These are phyloP conservation scores for Hypoxylon rubiginosum DNA, from an alignment of 2,329 filamentous ascomycete genomes.

Conservation along the genomic window DNA sequence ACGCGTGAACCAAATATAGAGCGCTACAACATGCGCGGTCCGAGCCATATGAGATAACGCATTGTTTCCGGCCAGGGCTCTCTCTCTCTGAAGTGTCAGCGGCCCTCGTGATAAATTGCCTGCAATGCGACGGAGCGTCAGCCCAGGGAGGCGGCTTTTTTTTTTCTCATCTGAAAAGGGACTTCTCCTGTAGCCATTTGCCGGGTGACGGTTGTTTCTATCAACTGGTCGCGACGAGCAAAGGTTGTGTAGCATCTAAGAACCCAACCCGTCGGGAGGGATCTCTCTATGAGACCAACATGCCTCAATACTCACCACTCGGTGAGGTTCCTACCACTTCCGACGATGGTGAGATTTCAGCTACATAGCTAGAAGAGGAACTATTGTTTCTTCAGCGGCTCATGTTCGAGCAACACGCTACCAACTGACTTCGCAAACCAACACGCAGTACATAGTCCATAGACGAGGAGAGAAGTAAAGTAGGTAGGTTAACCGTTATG, in stretches of 20 bases:
- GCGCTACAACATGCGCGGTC: constrained; percentile 35
- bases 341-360: constrained; percentile 30
- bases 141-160: constrained; percentile 17
- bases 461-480: neutral
- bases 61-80: constrained; percentile 29
- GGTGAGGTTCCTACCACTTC: constrained; percentile 28
- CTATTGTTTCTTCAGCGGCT: constrained; percentile 42
- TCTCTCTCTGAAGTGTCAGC: constrained; percentile 14
- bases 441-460: constrained; percentile 20
- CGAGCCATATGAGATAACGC: constrained; percentile 37
- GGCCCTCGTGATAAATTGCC: constrained; percentile 35
- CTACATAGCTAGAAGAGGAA: constrained; percentile 41
- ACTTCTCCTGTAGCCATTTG: constrained; percentile 34
- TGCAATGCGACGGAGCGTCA: constrained; percentile 37
- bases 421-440: constrained; percentile 24
- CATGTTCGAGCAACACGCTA: constrained; percentile 20
- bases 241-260: constrained; percentile 44
- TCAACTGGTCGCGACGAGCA: constrained; percentile 42
- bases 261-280: constrained; percentile 40
- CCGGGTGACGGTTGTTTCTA: constrained; percentile 38
- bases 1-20: constrained; percentile 36
- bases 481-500: constrained; percentile 6
- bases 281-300: constrained; percentile 38
- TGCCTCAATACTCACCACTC: constrained; percentile 33
- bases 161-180: constrained; percentile 25